phyloP scores from a whole-genome alignment of 2,329 filamentous ascomycete species.

The Talaromyces sp. region DNA sequence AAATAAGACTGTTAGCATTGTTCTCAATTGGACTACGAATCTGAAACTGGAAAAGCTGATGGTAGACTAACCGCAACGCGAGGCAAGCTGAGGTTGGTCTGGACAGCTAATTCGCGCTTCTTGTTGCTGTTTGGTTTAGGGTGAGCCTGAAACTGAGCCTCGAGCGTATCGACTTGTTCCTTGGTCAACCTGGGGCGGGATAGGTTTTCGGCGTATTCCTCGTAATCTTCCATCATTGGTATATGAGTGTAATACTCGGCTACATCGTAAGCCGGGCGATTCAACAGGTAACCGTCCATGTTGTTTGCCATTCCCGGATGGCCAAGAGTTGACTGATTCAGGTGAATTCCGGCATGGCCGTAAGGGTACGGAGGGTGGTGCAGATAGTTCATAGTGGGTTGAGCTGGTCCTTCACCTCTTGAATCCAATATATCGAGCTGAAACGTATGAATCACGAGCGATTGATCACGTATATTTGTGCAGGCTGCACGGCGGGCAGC shows the following conservation, averaged over 20 bases:
- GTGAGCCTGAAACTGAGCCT: constrained; percentile 51
- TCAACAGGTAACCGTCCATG: constrained; percentile 40
- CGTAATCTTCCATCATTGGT: constrained; percentile 42
- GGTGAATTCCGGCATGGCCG: constrained; percentile 35
- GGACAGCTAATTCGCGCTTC: constrained; percentile 50
- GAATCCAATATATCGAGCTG: not conserved
- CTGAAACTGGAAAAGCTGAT: not conserved
- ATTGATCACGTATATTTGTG: not conserved
- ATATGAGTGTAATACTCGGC: constrained; percentile 44
- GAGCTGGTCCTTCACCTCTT: not conserved
- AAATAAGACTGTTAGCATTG: constrained; percentile 17
- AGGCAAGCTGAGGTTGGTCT: constrained; percentile 50
- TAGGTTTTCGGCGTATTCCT: constrained; percentile 49
- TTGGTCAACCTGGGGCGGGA: constrained; percentile 52
- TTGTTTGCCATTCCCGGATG: constrained; percentile 41
- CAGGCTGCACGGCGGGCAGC: constrained; percentile 24
- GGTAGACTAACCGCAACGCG: constrained; percentile 48
- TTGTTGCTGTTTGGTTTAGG: constrained; percentile 52
- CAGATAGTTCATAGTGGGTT: constrained; percentile 36
- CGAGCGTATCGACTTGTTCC: constrained; percentile 52
- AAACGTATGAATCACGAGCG: not conserved
- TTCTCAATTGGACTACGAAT: not conserved
- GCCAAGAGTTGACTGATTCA: constrained; percentile 41
- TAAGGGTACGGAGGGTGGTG: constrained; percentile 39
- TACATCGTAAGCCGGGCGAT: constrained; percentile 43